Evolutionary conservation across 805 yeast species (phyloP), one percentile per base, ranked within the genome.

Genomic region (Candida oleophila): DNA sequence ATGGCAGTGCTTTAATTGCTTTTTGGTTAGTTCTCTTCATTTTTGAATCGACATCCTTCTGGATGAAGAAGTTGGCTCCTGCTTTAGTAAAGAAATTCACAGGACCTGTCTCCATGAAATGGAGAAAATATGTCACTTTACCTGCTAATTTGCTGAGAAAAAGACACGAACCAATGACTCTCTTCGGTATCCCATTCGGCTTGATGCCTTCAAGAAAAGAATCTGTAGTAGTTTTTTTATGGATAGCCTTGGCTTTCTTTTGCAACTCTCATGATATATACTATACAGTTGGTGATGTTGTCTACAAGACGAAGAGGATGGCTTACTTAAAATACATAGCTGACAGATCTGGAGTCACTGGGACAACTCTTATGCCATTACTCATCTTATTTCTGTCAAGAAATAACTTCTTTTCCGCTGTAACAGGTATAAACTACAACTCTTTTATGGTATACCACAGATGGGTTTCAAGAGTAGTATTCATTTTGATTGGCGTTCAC

Each of bases 341-440:
- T 34, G 80, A 80, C 53, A 68, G 88, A 54, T 54, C 82, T 1
- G 86, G 82, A 2, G 71, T 82, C 22, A 57, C 80, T 39, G 64
- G 56, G 5, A 60, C 73, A 2, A 69, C 73, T n/a, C 52, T 55
- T 61, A 74, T 64, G 62, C 88, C 89, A 2, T 59, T 81, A 38
- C 51, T 81, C 38, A 66, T 80, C 28, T 61, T 82, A 43, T 81
- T 83, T 56, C 82, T 86, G 2, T 80, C 85, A 37, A 65, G 87
- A 54, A 83, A 83, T 61, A 83, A 83, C 56, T 59, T 83, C 42
- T 60, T 83, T 47, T 81, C 76, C 49, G 77, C 80, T 78, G 18
- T 78, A 15, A 79, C 88, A 1, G 77, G 84, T 22, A 79, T 85
- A 83, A 68, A 65, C 38, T 75, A 62, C 54, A 61, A 69, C 22